A percentile compares a stretch with the other conserved stretches of the same genome.
phyloP scores from a whole-genome alignment of 2,329 filamentous ascomycete genomes.

The Aspergillus unguis region DNA sequence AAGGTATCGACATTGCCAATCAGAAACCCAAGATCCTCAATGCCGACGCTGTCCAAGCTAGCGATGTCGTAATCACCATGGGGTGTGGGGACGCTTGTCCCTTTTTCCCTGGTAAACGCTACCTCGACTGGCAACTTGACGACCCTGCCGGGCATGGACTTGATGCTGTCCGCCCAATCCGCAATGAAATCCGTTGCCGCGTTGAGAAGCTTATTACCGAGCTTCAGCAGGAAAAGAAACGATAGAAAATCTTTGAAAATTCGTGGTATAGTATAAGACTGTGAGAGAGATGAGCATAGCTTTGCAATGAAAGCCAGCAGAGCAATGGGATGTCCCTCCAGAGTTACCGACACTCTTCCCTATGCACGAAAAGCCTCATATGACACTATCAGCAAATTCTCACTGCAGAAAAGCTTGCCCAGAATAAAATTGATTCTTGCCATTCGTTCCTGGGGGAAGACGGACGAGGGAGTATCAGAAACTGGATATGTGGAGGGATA shows the following conservation, averaged over 20 bases:
- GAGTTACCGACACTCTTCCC: background rate
- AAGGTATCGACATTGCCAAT: constrained; percentile 23
- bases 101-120: constrained; percentile 26
- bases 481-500: background rate
- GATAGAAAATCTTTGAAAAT: background rate
- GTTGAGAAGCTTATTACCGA: background rate
- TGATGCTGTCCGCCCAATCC: constrained; percentile 21
- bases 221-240: background rate
- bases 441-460: constrained; percentile 1
- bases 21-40: constrained; percentile 26
- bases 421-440: constrained; percentile 1
- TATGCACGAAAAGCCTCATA: constrained; percentile 1
- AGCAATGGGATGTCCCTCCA: background rate
- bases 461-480: background rate
- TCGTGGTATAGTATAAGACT: background rate
- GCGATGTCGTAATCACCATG: constrained; percentile 28
- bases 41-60: constrained; percentile 21
- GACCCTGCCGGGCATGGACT: constrained; percentile 26
- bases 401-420: constrained; percentile 1
- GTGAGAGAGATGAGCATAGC: background rate
- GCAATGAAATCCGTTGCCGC: constrained; percentile 20
- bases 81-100: constrained; percentile 28
- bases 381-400: background rate
- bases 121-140: constrained; percentile 26
- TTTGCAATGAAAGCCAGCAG: background rate